Base-by-base conservation (phyloP, 1,284 basidiomycete genomes). In the Gomphus bonarii region DNA sequence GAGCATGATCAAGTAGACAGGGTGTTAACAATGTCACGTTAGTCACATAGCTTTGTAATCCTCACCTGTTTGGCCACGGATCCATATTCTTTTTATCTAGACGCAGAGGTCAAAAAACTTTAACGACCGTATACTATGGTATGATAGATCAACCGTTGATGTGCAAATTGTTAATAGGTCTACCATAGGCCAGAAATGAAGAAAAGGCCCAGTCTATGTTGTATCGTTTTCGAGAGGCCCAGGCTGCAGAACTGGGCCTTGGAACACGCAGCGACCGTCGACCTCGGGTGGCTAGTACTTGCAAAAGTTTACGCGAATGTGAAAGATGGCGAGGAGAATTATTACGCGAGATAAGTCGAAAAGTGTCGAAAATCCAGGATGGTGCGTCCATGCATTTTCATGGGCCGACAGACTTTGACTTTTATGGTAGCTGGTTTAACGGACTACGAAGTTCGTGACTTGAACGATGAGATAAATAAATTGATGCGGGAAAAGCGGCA, bases 121-220 rank as follows among this genome's bases (percentile, higher is more conserved):
- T n/a, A n/a, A n/a, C n/a, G n/a, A n/a, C n/a, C n/a, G n/a, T n/a
- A 40, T 18, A 43, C 42, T 18, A 43, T 43, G 42, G 42, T 43
- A 43, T 43, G 42, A 7, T 16, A 43, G 20, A 43, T 18, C 14
- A 2, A 43, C 9, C 20, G 8, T 20, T 18, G 42, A 43, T 1
- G 42, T 20, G 18, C 6, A n/a, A 10, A 18, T 18, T 43, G 9
- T 20, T 7, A 18, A 4, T 3, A 10, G 5, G 38, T 43, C 9
- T 8, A 9, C 14, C 54, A 47, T 66, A 91, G 93, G 92, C 93
- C 64, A 88, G 93, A 72, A 97, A 97, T 86, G 88, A 93, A 70
- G 94, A 97, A 72, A 97, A 97, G 70, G 91, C 93, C 0, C 93
- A 95, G 72, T 97, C 94, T 50, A 98, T 97, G 94, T 82, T 99